Evolutionary conservation across 495 filamentous ascomycete species (phyloP), one percentile per base, ranked within the genome.

Genomic region (Cenococcum geophilum): DNA sequence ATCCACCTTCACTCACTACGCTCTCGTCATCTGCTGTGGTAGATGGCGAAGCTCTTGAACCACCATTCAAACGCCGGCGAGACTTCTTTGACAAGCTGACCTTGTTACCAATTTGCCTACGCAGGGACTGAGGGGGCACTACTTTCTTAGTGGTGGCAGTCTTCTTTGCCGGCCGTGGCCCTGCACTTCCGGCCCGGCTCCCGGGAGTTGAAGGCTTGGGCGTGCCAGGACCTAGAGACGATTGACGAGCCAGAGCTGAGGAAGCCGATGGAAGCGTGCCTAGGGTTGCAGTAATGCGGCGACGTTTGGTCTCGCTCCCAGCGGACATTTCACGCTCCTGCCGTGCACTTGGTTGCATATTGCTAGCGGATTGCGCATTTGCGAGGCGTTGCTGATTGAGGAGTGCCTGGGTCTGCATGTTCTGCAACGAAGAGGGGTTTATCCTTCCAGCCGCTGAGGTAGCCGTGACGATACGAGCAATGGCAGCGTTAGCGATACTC

Each of bases 211-310:
- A 83, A 1, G 82, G 80, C 73, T 93, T 93, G n/a, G 91, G 91
- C 2, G 90, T 96, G 8, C 88, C 87, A 0, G 89, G 91, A 2
- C 90, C 89, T 5, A 92, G 73, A 1, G 90, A 95, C 0, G 88
- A 83, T 71, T 95, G 91, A 0, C 91, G 84, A 1, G 78, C 83
- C 4, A 95, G 80, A 34, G 82, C 83, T 50, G 89, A 91, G 0
- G 89, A 86, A 2, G 86, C 80, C 0, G 79, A 72, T 0, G 89
- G 88, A 1, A 91, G 72, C 12, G 78, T 82, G 21, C 86, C 82
- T 8, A 91, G 70, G 16, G 82, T 80, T 23, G 79, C 75, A 67
- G 84, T 89, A 3, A 88, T 74, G 5, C 88, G 86, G 12, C 88
- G 89, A 1, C 84, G 84, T 70, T 93, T 87, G 73, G 82, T 87